phyloP scores from a whole-genome alignment of 805 yeast species.

The Wickerhamiella cacticola region DNA sequence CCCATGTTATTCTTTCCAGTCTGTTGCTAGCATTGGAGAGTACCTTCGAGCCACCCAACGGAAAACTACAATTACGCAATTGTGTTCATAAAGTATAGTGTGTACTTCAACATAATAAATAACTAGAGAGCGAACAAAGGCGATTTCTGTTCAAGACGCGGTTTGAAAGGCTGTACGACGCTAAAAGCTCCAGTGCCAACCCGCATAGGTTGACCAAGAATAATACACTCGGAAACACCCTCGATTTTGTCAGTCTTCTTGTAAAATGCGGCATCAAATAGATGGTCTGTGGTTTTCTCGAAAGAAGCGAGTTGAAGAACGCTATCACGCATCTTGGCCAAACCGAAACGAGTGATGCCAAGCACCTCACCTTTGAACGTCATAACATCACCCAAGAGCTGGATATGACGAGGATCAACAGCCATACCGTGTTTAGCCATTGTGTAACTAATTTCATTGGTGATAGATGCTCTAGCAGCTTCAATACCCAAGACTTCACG shows the following conservation, averaged over 20 bases:
- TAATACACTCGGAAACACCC: slow-evolving; percentile 96
- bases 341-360: slow-evolving; percentile 95
- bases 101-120: slow-evolving; percentile 8
- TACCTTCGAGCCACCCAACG: too few relatives aligned
- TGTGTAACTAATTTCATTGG: slow-evolving; percentile 89
- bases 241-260: slow-evolving; percentile 93
- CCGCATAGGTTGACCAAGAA: slow-evolving; percentile 93
- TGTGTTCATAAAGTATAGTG: too few relatives aligned
- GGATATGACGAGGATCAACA: slow-evolving; percentile 98
- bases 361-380: slow-evolving; percentile 96
- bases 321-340: slow-evolving; percentile 96
- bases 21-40: too few relatives aligned
- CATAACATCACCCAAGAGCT: slow-evolving; percentile 95
- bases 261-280: slow-evolving; percentile 95
- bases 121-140: slow-evolving; percentile 20
- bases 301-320: slow-evolving; percentile 94
- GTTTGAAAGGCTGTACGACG: slow-evolving; percentile 34
- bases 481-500: slow-evolving; percentile 87
- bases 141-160: slow-evolving; percentile 14
- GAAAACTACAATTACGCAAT: too few relatives aligned
- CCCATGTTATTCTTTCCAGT: too few relatives aligned
- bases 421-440: slow-evolving; percentile 99
- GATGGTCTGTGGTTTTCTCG: slow-evolving; percentile 96
- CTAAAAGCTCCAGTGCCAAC: slow-evolving; percentile 97
- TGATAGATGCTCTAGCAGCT: slow-evolving; percentile 89